Conservation (phyloP, 139 green algal species). For the Micromonas pusilla region DNA sequence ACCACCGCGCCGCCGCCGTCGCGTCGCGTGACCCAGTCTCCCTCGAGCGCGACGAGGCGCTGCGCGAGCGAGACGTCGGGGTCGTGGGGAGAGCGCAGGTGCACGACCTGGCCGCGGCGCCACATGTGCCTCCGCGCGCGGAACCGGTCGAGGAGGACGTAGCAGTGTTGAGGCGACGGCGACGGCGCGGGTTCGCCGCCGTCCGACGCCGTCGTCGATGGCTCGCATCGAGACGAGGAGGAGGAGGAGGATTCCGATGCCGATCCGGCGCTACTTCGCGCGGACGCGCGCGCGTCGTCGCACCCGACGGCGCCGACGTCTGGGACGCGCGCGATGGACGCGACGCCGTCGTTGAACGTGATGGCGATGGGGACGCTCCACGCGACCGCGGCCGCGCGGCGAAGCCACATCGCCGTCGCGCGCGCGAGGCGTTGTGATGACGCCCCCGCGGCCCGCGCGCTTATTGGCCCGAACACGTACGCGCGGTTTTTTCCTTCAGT, state of each 20-base stretch:
- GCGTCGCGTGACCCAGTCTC: neutral
- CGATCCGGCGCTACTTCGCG: too few relatives aligned
- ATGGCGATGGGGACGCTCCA: neutral
- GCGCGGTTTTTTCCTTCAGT: too few relatives aligned
- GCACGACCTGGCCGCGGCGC: neutral
- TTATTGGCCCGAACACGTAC: neutral
- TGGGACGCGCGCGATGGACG: neutral
- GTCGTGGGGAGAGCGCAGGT: neutral
- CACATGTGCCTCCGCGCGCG: neutral
- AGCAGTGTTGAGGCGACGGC: too few relatives aligned
- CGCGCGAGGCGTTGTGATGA: too few relatives aligned
- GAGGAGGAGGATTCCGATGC: neutral
- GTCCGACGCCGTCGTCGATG: too few relatives aligned
- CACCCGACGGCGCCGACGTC: neutral
- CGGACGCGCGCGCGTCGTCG: too few relatives aligned
- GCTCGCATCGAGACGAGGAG: neutral
- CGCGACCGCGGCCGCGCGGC: neutral
- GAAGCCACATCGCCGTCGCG: neutral
- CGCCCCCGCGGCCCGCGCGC: too few relatives aligned
- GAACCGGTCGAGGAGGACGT: neutral
- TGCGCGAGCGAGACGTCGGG: neutral
- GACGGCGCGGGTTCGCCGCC: too few relatives aligned
- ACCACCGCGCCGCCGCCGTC: neutral
- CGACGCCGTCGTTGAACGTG: neutral
- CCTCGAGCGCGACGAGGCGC: neutral